phyloP scores from a whole-genome alignment of 2,329 filamentous ascomycete species.

The Colletotrichum sansevieriae region DNA sequence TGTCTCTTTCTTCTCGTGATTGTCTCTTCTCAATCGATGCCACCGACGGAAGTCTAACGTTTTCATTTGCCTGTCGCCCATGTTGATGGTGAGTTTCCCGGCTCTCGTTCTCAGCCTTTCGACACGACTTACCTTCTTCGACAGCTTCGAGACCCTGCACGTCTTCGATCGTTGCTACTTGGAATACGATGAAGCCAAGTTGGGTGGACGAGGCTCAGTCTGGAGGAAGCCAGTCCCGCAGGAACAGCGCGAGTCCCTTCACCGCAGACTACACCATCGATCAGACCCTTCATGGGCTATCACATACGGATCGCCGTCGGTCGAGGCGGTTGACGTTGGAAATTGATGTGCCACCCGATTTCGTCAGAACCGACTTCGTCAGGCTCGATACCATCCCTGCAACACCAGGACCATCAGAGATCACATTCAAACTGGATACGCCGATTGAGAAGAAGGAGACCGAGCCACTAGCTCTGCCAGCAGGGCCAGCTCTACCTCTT shows the following conservation, averaged over 20 bases:
- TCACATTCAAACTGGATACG: conserved; percentile 1
- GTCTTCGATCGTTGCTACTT: conserved; percentile 4
- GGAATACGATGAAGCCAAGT: conserved; percentile 33
- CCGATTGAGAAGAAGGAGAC: conserved; percentile 14
- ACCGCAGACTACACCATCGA: conserved; percentile 39
- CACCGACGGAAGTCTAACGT: conserved; percentile 6
- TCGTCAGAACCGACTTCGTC: conserved; percentile 19
- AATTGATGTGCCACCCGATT: conserved; percentile 19
- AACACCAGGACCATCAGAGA: conserved; percentile 29
- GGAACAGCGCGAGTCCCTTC: conserved; percentile 32
- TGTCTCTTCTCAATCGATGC: conserved; percentile 8
- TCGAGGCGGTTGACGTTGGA: conserved; percentile 29
- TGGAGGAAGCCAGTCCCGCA: conserved; percentile 21
- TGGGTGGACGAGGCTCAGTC: conserved; percentile 32
- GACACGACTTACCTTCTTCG: background rate
- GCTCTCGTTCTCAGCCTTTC: background rate
- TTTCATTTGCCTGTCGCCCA: conserved; percentile 7
- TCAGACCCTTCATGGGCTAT: conserved; percentile 34
- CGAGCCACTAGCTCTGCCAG: conserved; percentile 5
- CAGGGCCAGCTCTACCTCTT: conserved; percentile 13
- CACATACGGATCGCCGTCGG: conserved; percentile 7
- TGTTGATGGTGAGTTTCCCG: conserved; percentile 25
- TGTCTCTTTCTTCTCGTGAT: background rate
- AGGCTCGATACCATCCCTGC: conserved; percentile 22
- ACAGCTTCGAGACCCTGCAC: conserved; percentile 25